These are phyloP conservation scores for Heritiera fomes DNA, from an alignment of 345 rosid species.

Conservation along the genomic window DNA sequence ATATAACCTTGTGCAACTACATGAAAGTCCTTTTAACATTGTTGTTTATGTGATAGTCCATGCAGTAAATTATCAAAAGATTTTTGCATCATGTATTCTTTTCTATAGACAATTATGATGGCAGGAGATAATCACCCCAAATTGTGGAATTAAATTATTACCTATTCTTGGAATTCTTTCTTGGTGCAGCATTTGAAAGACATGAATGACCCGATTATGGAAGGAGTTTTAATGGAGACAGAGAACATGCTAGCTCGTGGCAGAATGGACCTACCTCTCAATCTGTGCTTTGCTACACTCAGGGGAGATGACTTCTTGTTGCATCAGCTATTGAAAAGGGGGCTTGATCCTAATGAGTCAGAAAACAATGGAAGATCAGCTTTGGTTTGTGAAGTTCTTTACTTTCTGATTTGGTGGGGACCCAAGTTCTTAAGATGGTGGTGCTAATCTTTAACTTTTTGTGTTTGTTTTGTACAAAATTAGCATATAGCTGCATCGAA, in stretches of 20 bases:
- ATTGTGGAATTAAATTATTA: constrained; percentile 1
- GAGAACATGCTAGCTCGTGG: constrained; percentile 81
- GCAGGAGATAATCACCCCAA: background rate
- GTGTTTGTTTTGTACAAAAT: constrained; percentile 12
- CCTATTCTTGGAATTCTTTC: constrained; percentile 3
- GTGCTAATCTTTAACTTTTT: background rate
- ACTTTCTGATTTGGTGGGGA: background rate
- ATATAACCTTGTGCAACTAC: background rate
- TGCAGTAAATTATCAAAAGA: background rate
- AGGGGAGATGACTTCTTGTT: constrained; percentile 81
- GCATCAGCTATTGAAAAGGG: constrained; percentile 71
- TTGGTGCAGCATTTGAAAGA: constrained; percentile 67
- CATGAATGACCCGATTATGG: constrained; percentile 66
- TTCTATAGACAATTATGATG: background rate
- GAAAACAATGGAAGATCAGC: constrained; percentile 77
- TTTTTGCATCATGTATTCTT: background rate
- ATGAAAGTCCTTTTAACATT: background rate
- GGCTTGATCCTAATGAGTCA: constrained; percentile 81
- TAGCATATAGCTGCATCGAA: constrained; percentile 88
- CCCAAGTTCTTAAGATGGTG: background rate
- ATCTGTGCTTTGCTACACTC: constrained; percentile 68
- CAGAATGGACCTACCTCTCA: constrained; percentile 75
- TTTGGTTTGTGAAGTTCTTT: constrained; percentile 48
- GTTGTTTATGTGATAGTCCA: background rate
- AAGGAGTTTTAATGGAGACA: constrained; percentile 61